Evolutionary conservation across 208 protist genomes (phyloP), one percentile per base, ranked within the genome.

Genomic region (Jaenimonas drosophilae): DNA sequence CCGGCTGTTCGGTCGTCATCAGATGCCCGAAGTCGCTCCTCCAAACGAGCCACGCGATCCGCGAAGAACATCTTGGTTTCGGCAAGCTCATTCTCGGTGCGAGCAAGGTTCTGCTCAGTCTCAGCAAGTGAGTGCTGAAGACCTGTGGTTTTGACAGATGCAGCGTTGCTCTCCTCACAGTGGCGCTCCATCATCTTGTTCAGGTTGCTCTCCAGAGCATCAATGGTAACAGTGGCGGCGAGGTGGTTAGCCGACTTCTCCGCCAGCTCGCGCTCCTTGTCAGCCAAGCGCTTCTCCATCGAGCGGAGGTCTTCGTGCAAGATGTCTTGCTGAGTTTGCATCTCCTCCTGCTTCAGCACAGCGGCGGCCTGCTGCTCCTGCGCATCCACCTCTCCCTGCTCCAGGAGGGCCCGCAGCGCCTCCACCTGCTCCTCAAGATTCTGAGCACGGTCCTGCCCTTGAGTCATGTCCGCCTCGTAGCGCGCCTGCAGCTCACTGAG

Each of bases 61-160:
- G n/a, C n/a, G n/a, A n/a, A n/a, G n/a, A n/a, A n/a, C 29, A 11
- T 40, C 19, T 47, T 25, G 19, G 29, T 60, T 7, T 60, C 54
- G 24, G 27, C 43, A 43, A 58, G 23, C 32, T 50, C 30, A 14
- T n/a, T 20, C 14, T 58, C 41, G 28, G 39, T 29, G 2, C 20
- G 9, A 34, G 28, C 46, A n/a, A 67, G 33, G 5, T 49, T 44
- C 12, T 54, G 25, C 46, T 76, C 46, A 4, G 58, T 49, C 23
- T 23, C 49, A 0, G 19, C 37, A 0, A 67, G 23, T 29, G 49
- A 52, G 6, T 23, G 12, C n/a, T 14, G 6, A 16, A 21, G 20
- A 32, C 29, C 24, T 5, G 24, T 25, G 6, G 28, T 30, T 9
- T 6, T 45, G 14, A 41, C 24, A 5, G 5, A 5, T 44, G 16